These are phyloP conservation scores for Picea abies DNA, from an alignment of 83 land plant genomes.

Conservation along the genomic window DNA sequence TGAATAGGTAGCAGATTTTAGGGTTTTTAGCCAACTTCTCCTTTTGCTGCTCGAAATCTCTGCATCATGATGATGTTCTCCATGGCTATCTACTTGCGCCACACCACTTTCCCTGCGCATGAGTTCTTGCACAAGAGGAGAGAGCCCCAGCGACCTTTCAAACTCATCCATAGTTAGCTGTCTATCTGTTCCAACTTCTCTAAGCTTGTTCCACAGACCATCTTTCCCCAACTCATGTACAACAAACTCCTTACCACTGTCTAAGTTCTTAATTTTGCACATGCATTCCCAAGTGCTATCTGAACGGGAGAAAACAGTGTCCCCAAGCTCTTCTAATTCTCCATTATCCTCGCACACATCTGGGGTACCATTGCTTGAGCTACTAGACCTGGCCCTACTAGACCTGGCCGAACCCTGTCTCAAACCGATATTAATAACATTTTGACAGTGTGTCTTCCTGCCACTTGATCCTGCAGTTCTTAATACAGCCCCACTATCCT, in stretches of 20 bases:
- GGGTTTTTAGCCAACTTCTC: conserved; percentile 12
- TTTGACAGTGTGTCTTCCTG: conserved; percentile 14
- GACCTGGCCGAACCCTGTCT: neutral
- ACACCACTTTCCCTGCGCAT: conserved; percentile 18
- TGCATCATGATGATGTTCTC: neutral
- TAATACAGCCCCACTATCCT: conserved; percentile 5
- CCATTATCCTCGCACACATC: neutral
- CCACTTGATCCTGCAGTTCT: conserved; percentile 24
- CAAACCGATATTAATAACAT: neutral
- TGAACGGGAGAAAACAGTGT: neutral
- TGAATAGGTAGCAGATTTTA: conserved; percentile 9
- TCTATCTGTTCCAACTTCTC: conserved; percentile 33
- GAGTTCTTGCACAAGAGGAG: conserved; percentile 32
- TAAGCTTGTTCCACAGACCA: conserved; percentile 16
- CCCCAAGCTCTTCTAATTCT: conserved; percentile 12
- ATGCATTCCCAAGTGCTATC: conserved; percentile 5
- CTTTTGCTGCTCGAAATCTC: neutral
- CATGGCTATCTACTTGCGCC: neutral
- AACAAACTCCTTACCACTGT: conserved; percentile 30
- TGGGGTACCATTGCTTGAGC: neutral
- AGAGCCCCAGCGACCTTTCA: conserved; percentile 25
- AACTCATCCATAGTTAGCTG: conserved; percentile 27
- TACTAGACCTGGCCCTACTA: neutral
- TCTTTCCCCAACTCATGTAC: conserved; percentile 24
- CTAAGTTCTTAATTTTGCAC: conserved; percentile 30